A percentile compares a stretch with the other conserved stretches of the same genome.
Evolutionary conservation across 2,329 filamentous ascomycete species (phyloP).

Genomic region (Hypoxylon sp.): DNA sequence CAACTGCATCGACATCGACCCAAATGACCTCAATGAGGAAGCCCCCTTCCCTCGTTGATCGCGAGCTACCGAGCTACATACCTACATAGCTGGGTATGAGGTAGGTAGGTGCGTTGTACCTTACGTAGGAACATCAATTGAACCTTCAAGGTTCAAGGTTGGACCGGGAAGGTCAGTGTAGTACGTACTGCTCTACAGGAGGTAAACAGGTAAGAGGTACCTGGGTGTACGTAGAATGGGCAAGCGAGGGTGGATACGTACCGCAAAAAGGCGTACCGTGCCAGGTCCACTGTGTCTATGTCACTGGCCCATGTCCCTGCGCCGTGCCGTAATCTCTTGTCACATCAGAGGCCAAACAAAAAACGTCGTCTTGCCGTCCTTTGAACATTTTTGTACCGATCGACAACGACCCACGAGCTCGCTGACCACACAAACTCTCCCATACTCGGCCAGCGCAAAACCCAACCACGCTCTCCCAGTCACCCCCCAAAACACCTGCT

Average conservation of each 20-base stretch:
- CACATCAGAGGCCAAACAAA: constrained; percentile 43
- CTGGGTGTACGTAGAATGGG: constrained; percentile 5
- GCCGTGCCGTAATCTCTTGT: constrained; percentile 45
- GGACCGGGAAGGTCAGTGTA: too few relatives aligned
- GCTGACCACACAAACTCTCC: constrained; percentile 43
- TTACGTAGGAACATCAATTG: neutral
- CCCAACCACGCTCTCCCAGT: constrained; percentile 40
- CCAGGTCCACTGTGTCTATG: constrained; percentile 40
- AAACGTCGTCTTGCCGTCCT: constrained; percentile 42
- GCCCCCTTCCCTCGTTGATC: constrained; percentile 14
- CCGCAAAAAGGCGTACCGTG: constrained; percentile 31
- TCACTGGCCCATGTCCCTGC: constrained; percentile 35
- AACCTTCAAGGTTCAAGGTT: too few relatives aligned
- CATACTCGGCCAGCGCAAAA: constrained; percentile 44
- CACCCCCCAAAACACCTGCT: constrained; percentile 41
- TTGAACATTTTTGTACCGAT: constrained; percentile 46
- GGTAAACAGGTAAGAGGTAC: constrained; percentile 3
- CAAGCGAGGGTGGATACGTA: constrained; percentile 10
- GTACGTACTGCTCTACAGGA: too few relatives aligned
- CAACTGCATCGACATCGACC: constrained; percentile 8
- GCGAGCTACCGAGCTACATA: neutral
- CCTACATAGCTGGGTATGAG: too few relatives aligned
- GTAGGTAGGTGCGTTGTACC: constrained; percentile 1
- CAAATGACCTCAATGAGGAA: constrained; percentile 24
- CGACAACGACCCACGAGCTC: constrained; percentile 47